These are phyloP conservation scores for Cylindrotheca closterium DNA, from an alignment of 108 stramenopile genomes.

Conservation along the genomic window DNA sequence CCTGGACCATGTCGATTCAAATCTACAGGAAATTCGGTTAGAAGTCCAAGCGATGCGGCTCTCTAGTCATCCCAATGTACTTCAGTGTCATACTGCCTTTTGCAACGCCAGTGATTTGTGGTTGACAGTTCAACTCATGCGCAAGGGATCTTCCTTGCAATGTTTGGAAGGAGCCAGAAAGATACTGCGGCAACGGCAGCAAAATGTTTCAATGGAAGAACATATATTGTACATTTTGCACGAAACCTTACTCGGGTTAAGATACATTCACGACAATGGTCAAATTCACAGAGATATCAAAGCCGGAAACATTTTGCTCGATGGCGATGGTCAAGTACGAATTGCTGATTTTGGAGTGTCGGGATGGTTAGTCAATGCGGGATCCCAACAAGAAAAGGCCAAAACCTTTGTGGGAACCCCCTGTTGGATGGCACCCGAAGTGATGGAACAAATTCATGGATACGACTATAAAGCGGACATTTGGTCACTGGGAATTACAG, in stretches of 20 bases:
- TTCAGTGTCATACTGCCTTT: slow-evolving; percentile 89
- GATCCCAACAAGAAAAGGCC: slow-evolving; percentile 70
- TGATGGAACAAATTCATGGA: slow-evolving; percentile 97
- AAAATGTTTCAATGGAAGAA: slow-evolving; percentile 46
- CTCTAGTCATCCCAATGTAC: slow-evolving; percentile 87
- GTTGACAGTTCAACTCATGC: slow-evolving; percentile 94
- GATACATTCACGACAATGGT: slow-evolving; percentile 95
- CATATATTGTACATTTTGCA: slow-evolving; percentile 89
- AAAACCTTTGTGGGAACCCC: slow-evolving; percentile 94
- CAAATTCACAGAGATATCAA: slow-evolving; percentile 97
- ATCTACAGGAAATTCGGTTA: slow-evolving; percentile 83
- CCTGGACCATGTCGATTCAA: slow-evolving; percentile 89
- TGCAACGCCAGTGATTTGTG: slow-evolving; percentile 88
- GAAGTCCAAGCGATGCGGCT: slow-evolving; percentile 95
- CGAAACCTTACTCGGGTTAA: slow-evolving; percentile 85
- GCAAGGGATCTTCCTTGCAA: slow-evolving; percentile 86
- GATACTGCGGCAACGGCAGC: neutral
- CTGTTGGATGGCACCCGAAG: slow-evolving; percentile 92
- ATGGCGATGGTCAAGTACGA: slow-evolving; percentile 71
- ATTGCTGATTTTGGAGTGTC: slow-evolving; percentile 98
- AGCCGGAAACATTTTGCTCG: slow-evolving; percentile 86
- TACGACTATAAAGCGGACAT: slow-evolving; percentile 98
- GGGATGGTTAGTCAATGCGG: slow-evolving; percentile 74
- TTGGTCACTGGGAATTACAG: slow-evolving; percentile 98
- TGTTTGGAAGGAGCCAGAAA: slow-evolving; percentile 68